These are phyloP conservation scores for Amauroascus niger DNA, from an alignment of 2,329 filamentous ascomycete species.

Conservation along the genomic window DNA sequence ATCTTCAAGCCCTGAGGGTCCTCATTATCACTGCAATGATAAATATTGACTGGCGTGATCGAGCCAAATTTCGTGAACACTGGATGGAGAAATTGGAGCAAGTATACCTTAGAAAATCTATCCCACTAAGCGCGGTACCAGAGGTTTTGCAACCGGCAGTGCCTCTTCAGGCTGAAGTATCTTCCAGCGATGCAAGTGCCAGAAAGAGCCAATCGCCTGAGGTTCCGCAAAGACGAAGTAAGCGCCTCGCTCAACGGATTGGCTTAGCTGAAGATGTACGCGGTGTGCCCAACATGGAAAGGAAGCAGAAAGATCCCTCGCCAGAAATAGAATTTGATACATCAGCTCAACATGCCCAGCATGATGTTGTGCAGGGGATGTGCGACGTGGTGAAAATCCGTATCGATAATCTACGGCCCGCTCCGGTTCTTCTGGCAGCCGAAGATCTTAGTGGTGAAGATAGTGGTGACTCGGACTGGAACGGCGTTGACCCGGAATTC, in stretches of 20 bases:
- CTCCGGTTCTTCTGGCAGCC: conserved; percentile 49
- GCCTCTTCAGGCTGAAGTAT: neutral
- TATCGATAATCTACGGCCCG: conserved; percentile 53
- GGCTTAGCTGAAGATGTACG: neutral
- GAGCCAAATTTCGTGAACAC: conserved; percentile 65
- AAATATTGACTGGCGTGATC: conserved; percentile 67
- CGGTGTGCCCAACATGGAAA: neutral
- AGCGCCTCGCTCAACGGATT: neutral
- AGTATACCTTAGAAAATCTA: conserved; percentile 33
- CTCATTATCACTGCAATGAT: conserved; percentile 69
- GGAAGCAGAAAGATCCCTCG: neutral
- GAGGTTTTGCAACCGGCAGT: neutral
- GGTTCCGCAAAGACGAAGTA: conserved; percentile 1
- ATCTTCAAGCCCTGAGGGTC: conserved; percentile 57
- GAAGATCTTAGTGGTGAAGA: conserved; percentile 50
- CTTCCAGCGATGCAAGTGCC: neutral
- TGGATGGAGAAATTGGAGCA: conserved; percentile 64
- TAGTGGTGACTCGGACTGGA: conserved; percentile 55
- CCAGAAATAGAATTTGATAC: neutral
- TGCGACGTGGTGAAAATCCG: conserved; percentile 50
- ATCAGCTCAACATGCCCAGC: neutral
- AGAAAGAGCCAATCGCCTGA: neutral
- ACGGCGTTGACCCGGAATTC: conserved; percentile 39
- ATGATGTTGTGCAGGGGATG: conserved; percentile 42
- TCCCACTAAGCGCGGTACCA: conserved; percentile 11